Evolutionary conservation across 2,329 filamentous ascomycete species (phyloP), one percentile per base, ranked within the genome.

Genomic region (Pseudocercospora ulei): DNA sequence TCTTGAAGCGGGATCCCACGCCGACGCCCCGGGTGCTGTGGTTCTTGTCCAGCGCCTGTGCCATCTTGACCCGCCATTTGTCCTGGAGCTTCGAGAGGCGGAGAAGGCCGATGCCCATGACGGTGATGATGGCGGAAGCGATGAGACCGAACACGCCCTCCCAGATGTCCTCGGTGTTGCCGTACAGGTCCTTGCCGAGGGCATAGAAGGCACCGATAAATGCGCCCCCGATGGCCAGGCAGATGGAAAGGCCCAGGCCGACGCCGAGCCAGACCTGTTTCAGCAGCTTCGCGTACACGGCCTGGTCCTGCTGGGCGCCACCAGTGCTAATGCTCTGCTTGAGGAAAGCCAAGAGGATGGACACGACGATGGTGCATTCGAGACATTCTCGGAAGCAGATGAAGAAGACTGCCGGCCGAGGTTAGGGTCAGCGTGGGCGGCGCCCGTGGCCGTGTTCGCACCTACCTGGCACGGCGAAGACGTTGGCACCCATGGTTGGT

Each of bases 321-420:
- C 75, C 75, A 23, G 92, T 71, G 2, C 80, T 82, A 23, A 92
- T 71, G 2, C 80, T 82, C 60, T 90, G 82, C 61, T 88, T 90
- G 42, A 92, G 66, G 59, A 90, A 92, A 13, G 84, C 76, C 25
- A 93, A 72, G 20, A 93, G 68, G n/a, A 93, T 80, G 0, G 85
- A 88, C 47, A 92, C 76, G 52, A 93, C 82, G 56, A 93, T 85
- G 55, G 74, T 78, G 1, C 80, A 82, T 67, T 93, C 85, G 31
- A 93, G 67, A 26, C 77, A 76, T 65, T 93, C 86, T 56, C 86
- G 78, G 60, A 93, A 90, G 64, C 83, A 78, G 60, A 94, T 82
- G 66, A 94, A 87, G 67, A 93, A 93, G 39, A 93, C 75, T 70
- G 46, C 11, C 24, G 7, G n/a, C n/a, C n/a, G n/a, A n/a, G n/a